Base-by-base conservation (phyloP, 768 basidiomycete genomes). In the Mycena crocata region DNA sequence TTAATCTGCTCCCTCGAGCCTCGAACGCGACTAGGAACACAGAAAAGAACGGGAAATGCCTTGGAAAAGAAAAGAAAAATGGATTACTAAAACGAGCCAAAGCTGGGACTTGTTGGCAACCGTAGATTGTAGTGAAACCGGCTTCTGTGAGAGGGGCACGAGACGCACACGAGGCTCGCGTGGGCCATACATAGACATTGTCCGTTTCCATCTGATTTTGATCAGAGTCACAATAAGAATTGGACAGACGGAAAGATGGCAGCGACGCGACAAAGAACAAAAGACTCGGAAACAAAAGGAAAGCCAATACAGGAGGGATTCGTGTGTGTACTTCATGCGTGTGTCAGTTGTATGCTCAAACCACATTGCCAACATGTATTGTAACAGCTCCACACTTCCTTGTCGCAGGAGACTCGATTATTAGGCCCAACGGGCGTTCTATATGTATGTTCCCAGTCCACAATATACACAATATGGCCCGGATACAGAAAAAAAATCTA, bases 221-320 rank as follows among this genome's bases (percentile, higher is more conserved):
- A 64, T 64, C 55, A 57, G 30, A 30, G n/a, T 42, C 32, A 67
- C 65, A 67, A 67, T 61, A 62, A 67, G 54, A 59, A 14, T 45
- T 28, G 14, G 37, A 60, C 37, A 40, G 42, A n/a, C 1, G 1
- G 39, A 15, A 30, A 52, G 52, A 35, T 35, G 60, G 50, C 50
- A 52, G 46, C 60, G 50, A 28, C 39, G 40, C 21, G 42, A 35
- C 49, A 45, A 52, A 30, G 32, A 52, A 52, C 42, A 37, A 59
- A 66, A 46, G 37, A 35, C 24, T 24, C n/a, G 24, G 26, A 26
- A 26, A 50, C 31, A 40, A 51, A 31, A 59, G 19, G 57, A 39
- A 46, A 19, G 48, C 48, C 14, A n/a, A n/a, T n/a, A n/a, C n/a
- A 42, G 50, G 21, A 26, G 24, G 44, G 26, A 19, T 62, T 24